Evolutionary conservation across 2,329 filamentous ascomycete genomes (phyloP), one percentile per base, ranked within the genome.

Genomic region (Aspergillus caelatus): DNA sequence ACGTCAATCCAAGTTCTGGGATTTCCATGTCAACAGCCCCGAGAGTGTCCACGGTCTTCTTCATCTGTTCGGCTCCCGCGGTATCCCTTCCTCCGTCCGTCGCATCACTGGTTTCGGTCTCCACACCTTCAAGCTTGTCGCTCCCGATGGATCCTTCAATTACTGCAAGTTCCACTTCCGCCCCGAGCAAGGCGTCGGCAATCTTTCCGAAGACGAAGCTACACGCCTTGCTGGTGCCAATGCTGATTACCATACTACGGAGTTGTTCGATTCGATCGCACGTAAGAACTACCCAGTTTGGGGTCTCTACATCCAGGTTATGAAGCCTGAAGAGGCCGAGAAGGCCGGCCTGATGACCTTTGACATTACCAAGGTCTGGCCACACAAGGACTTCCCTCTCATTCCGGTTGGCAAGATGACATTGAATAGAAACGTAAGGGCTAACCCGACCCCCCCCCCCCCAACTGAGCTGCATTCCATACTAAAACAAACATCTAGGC

Each of bases 151-250:
- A 1, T 77, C 73, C 4, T 89, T 85, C 74, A 80, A 83, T 56
- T 90, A 89, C 72, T 81, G 85, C 57, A 85, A 89, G 74, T 80
- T 89, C 61, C 87, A 89, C 74, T 77, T 88, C 67, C 85, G 85
- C 72, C 82, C 85, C 9, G 80, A 85, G 62, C 83, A 86, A 67
- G 86, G 86, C 21, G 82, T 75, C 70, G 83, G 84, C 68, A 85
- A 81, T 61, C 78, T 89, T 46, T 85, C 78, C 21, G 79, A 82
- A 52, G 80, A 82, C 5, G 83, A 88, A 70, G 85, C 85, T 3
- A 78, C 72, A 16, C 77, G 81, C 65, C 75, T 86, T 66, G 82
- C 84, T 0, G 81, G 81, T 0, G 79, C 82, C 59, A 85, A 88
- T 67, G 85, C 87, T 4, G 88, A 90, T 69, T 85, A 80, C 69